Evolutionary conservation across 768 basidiomycete species (phyloP).

Genomic region (Tricholoma matsutake): DNA sequence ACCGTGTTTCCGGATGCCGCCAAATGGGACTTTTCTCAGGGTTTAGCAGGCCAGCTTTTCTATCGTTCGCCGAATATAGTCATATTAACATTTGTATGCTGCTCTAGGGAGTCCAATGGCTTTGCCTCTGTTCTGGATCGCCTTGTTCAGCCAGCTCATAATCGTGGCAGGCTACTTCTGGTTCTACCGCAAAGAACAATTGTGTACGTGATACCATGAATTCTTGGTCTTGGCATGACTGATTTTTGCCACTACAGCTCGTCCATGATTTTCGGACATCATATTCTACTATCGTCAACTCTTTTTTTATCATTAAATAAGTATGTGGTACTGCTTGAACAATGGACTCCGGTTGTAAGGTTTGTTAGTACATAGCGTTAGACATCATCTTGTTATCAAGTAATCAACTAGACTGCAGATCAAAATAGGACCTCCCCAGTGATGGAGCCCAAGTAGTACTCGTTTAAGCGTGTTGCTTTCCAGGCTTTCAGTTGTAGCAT

Average conservation of each 20-base stretch:
- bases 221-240: neutral
- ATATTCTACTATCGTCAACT: neutral
- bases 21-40: constrained; percentile 82
- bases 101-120: constrained; percentile 75
- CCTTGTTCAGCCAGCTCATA: constrained; percentile 71
- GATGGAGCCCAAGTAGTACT: too few species aligned
- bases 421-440: too few species aligned
- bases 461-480: too few species aligned
- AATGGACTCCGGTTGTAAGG: neutral
- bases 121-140: constrained; percentile 84
- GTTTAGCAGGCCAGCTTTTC: constrained; percentile 48
- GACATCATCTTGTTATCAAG: neutral
- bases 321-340: neutral
- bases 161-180: constrained; percentile 93
- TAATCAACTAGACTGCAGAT: neutral
- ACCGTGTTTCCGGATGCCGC: constrained; percentile 91
- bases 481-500: too few species aligned
- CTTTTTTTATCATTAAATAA: neutral
- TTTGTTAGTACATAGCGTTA: neutral
- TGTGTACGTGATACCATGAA: constrained; percentile 49
- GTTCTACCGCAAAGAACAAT: constrained; percentile 96
- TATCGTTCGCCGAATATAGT: neutral
- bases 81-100: neutral
- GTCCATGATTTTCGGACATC: neutral
- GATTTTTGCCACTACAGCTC: constrained; percentile 2